Evolutionary conservation across 2,329 filamentous ascomycete species (phyloP).

Genomic region (Ophiostoma pallidulum): DNA sequence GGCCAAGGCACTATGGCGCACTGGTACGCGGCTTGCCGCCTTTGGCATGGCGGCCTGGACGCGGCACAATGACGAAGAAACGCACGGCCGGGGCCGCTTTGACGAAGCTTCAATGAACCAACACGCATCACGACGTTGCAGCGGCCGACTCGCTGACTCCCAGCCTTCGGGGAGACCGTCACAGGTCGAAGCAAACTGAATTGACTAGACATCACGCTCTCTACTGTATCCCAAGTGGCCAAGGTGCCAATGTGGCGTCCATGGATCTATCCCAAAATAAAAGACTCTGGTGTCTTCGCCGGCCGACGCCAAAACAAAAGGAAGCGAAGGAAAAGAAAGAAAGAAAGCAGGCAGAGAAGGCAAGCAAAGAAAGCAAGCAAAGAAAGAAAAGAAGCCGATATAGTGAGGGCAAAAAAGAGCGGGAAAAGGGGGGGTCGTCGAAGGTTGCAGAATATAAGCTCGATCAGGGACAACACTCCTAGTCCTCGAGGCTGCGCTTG

Average conservation of each 20-base stretch:
- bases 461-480: no score
- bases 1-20: no score
- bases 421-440: no score
- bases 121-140: no score
- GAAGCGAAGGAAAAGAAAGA: neutral
- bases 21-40: no score
- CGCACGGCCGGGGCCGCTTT: neutral
- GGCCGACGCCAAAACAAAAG: neutral
- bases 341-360: neutral
- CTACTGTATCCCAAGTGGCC: neutral
- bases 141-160: no score
- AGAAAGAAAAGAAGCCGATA: neutral
- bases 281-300: no score
- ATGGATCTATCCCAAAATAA: neutral
- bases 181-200: neutral
- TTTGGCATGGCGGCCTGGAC: no score
- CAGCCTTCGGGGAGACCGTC: no score
- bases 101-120: no score
- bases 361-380: neutral
- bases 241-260: neutral
- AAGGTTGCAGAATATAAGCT: no score
- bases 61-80: neutral
- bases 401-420: neutral
- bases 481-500: slow-evolving; percentile 18
- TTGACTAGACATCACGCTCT: neutral